Evolutionary conservation across 352 stramenopile species (phyloP).

Genomic region (Globisporangium camurandrum): DNA sequence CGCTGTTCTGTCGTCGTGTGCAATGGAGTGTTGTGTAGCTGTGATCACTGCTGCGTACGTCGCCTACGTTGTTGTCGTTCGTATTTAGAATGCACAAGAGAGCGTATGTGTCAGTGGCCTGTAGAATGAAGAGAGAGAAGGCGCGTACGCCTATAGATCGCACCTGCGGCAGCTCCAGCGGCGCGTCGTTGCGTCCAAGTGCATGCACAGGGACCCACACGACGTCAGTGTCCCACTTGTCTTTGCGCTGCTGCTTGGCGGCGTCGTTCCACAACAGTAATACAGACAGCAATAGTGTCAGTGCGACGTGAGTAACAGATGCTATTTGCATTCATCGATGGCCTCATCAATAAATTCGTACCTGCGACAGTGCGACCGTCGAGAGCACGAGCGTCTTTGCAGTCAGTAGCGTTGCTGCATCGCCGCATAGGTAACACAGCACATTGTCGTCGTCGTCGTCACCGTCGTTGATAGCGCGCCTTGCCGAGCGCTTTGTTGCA

Average conservation of each 20-base stretch:
- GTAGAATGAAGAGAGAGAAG: background rate
- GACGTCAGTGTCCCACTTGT: constrained; percentile 11
- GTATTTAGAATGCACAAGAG: too few relatives aligned
- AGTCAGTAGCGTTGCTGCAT: constrained; percentile 7
- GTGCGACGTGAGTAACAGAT: background rate
- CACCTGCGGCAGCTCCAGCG: constrained; percentile 10
- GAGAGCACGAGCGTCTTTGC: constrained; percentile 9
- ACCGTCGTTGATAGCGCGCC: too few relatives aligned
- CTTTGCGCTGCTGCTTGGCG: constrained; percentile 9
- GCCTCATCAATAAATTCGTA: too few relatives aligned
- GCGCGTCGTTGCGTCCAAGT: constrained; percentile 4
- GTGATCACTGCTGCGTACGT: constrained; percentile 25
- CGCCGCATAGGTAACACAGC: constrained; percentile 36
- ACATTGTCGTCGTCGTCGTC: too few relatives aligned
- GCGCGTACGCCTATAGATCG: background rate
- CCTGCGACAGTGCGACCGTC: constrained; percentile 23
- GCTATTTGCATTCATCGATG: background rate
- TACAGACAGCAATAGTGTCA: constrained; percentile 3
- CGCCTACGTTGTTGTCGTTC: too few relatives aligned
- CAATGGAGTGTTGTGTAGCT: constrained; percentile 20
- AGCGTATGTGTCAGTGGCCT: background rate
- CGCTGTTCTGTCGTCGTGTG: constrained; percentile 27
- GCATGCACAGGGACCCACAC: constrained; percentile 30
- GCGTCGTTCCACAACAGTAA: too few relatives aligned
- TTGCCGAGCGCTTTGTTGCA: background rate